phyloP scores from a whole-genome alignment of 2,329 filamentous ascomycete species.

The Aspergillus terreus region DNA sequence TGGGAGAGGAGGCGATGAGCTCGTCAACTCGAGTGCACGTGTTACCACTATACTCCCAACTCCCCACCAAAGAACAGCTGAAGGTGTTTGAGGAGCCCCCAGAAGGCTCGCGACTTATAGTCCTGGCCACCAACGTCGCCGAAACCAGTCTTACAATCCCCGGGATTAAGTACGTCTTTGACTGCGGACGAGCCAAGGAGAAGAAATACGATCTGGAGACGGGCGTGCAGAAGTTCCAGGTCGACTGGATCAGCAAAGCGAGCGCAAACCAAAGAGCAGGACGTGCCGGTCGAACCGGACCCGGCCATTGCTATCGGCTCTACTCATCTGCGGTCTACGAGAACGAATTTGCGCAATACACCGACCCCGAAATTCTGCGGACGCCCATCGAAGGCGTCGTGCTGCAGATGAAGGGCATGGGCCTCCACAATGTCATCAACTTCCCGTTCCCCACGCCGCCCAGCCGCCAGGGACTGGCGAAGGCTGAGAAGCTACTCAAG shows the following conservation, averaged over 20 bases:
- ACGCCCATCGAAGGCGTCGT: slow-evolving; percentile 93
- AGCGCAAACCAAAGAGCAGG: slow-evolving; percentile 88
- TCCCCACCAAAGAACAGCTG: slow-evolving; percentile 87
- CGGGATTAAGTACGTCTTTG: slow-evolving; percentile 91
- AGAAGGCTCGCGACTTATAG: slow-evolving; percentile 76
- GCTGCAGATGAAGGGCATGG: slow-evolving; percentile 91
- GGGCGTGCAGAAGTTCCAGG: slow-evolving; percentile 91
- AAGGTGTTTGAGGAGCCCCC: slow-evolving; percentile 83
- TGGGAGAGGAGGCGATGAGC: slow-evolving; percentile 57
- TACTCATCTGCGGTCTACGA: slow-evolving; percentile 93
- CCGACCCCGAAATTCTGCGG: slow-evolving; percentile 80
- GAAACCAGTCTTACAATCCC: slow-evolving; percentile 97
- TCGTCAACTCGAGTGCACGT: slow-evolving; percentile 73
- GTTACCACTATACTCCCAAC: slow-evolving; percentile 86
- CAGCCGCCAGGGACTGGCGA: slow-evolving; percentile 68
- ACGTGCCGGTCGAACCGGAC: slow-evolving; percentile 90
- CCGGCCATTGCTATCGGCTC: slow-evolving; percentile 90
- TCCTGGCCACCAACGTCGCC: slow-evolving; percentile 92
- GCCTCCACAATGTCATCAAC: slow-evolving; percentile 81
- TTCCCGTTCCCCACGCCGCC: slow-evolving; percentile 96
- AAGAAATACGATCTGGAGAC: slow-evolving; percentile 82
- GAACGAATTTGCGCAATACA: slow-evolving; percentile 79
- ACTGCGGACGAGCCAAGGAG: slow-evolving; percentile 89
- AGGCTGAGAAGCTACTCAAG: slow-evolving; percentile 79
- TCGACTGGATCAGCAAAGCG: slow-evolving; percentile 97